Conservation (phyloP, 1,284 basidiomycete genomes). For the Cryptococcus sp. region DNA sequence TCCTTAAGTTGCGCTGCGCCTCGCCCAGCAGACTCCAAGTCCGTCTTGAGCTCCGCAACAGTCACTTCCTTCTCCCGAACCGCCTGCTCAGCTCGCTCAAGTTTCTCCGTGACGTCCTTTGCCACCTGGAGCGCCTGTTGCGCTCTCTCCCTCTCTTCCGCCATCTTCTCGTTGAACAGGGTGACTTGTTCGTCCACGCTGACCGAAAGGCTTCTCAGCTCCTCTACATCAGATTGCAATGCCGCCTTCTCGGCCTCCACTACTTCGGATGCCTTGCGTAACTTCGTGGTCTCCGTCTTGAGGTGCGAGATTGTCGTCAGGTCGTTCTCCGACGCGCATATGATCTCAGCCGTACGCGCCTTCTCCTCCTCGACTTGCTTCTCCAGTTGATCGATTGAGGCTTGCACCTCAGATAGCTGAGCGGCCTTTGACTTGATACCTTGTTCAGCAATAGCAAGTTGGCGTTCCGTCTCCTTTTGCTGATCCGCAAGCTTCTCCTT, state of each 20-base stretch:
- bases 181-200: not conserved
- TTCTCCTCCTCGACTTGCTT: not conserved
- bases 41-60: no score
- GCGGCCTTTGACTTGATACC: not conserved
- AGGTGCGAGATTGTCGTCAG: no score
- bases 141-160: not conserved
- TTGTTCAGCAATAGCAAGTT: not conserved
- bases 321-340: no score
- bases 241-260: no score
- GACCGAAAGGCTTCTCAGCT: not conserved
- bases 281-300: no score
- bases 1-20: no score
- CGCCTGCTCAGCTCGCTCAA: no score
- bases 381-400: not conserved
- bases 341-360: no score
- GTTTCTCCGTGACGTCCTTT: slow-evolving; percentile 11
- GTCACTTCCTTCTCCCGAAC: no score
- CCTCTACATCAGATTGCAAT: not conserved
- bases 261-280: no score
- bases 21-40: no score
- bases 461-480: not conserved
- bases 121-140: slow-evolving; percentile 1
- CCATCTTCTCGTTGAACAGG: not conserved
- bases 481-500: slow-evolving; percentile 4
- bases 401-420: not conserved